Base-by-base conservation (phyloP, 148 eudicot species). In the Talinum fruticosum region DNA sequence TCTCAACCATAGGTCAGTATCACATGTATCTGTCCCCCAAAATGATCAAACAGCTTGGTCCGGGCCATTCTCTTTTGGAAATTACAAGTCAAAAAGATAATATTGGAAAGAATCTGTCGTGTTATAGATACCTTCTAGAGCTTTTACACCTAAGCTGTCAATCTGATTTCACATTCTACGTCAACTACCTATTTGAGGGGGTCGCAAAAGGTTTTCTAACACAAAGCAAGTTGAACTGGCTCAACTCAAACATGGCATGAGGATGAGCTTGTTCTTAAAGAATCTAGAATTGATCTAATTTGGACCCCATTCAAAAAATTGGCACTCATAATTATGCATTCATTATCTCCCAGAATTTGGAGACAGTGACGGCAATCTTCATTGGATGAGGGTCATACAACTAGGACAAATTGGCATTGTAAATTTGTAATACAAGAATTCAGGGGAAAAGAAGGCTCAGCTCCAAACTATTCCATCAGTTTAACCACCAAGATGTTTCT, bases 351-450 rank as follows among this genome's bases (percentile, higher is more conserved):
- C 2, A 28, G 33, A n/a, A 62, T 29, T 28, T 62, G 66, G 33
- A 62, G 32, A 62, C 7, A 26, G 33, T 28, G 28, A 59, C n/a
- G 64, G 64, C 64, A 51, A 51, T 24, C 23, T 8, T 62, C 66
- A 12, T 62, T 12, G 30, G 1, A 28, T 23, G 34, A 24, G 3
- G 18, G 15, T 62, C 14, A 8, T 26, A 62, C 23, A 28, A 54
- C 76, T 32, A 72, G 47, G 37, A 71, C 76, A 72, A 78, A 33
- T 72, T 49, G 62, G 76, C 72, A 65, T 65, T 79, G 12, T 73
- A 24, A 8, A 51, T 19, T 62, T 28, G 29, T 1, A 62, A 6
- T 28, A 62, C 26, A 62, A 62, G 6, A 62, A 28, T 62, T 59
- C n/a, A 59, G 18, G 34, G 66, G 35, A 10, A 19, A 38, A 29